Percentiles rank a stretch among this genome's conserved stretches.
Evolutionary conservation across 2,329 filamentous ascomycete species (phyloP).

Genomic region (Neonectria neomacrospora): DNA sequence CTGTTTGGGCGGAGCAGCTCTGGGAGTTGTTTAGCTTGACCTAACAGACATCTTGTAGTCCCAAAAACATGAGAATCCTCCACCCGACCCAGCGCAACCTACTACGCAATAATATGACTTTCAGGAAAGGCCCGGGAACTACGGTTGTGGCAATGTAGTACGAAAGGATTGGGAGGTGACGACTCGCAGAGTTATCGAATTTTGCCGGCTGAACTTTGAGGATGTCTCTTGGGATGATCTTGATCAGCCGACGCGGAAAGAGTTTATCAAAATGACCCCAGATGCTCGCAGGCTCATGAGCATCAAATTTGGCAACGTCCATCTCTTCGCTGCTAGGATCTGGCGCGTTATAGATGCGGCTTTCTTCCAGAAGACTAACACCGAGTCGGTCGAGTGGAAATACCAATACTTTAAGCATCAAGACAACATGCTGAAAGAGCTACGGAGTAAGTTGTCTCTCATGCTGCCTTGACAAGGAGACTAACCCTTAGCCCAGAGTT

Average conservation of each 20-base stretch:
- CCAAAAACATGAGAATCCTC: background rate
- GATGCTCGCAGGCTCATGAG: background rate
- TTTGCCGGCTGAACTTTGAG: background rate
- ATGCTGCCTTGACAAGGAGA: background rate
- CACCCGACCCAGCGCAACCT: background rate
- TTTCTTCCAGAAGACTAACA: background rate
- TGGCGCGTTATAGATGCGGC: background rate
- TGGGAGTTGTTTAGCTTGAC: background rate
- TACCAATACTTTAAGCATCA: background rate
- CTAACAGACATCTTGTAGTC: background rate
- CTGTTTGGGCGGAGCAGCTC: background rate
- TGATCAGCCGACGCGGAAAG: background rate
- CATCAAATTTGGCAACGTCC: background rate
- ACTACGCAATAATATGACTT: background rate
- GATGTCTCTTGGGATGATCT: background rate
- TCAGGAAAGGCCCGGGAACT: background rate
- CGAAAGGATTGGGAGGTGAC: background rate
- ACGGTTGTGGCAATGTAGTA: no score
- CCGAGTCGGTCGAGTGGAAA: background rate
- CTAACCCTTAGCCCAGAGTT: background rate
- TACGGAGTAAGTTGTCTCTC: background rate
- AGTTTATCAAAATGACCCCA: background rate
- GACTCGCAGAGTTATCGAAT: background rate
- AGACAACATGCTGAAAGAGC: background rate
- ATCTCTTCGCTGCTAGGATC: background rate